Percentiles rank a stretch among this genome's conserved stretches.
Conservation (phyloP, 2,329 filamentous ascomycete genomes). For the Waltergamsia citrina region DNA sequence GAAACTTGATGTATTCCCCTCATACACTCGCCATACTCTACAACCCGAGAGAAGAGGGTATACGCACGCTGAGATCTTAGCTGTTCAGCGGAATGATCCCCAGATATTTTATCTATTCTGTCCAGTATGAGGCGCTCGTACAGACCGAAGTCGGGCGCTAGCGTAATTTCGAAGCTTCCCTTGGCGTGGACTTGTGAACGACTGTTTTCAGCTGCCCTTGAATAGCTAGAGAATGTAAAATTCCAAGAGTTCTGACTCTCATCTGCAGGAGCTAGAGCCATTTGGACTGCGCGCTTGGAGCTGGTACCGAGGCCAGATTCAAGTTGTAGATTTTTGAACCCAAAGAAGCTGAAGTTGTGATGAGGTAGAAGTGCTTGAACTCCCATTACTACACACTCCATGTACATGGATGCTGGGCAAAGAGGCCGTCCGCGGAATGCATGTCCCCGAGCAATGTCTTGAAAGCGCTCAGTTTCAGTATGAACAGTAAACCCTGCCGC, state of each 20-base stretch:
- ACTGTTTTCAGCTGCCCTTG: too few relatives aligned
- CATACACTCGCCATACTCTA: conserved; percentile 9
- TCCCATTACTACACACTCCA: conserved; percentile 10
- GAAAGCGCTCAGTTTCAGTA: conserved; percentile 7
- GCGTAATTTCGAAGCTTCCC: too few relatives aligned
- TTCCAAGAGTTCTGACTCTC: too few relatives aligned
- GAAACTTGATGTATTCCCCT: conserved; percentile 9
- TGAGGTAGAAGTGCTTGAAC: conserved; percentile 6
- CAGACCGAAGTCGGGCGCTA: conserved; percentile 6
- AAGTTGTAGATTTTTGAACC: conserved; percentile 8
- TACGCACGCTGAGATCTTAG: conserved; percentile 8
- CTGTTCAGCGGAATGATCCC: conserved; percentile 7
- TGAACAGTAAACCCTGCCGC: conserved; percentile 4
- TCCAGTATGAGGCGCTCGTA: conserved; percentile 7
- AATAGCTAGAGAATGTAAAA: too few relatives aligned
- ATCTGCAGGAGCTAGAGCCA: too few relatives aligned
- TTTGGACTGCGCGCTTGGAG: too few relatives aligned
- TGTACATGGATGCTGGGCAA: conserved; percentile 12
- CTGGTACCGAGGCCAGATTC: too few relatives aligned
- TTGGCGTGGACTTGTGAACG: too few relatives aligned
- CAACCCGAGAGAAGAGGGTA: conserved; percentile 9
- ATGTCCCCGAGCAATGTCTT: conserved; percentile 9
- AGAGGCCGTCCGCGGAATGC: conserved; percentile 9
- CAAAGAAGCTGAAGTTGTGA: conserved; percentile 5
- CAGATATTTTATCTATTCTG: conserved; percentile 5